Conservation (phyloP, 2,329 filamentous ascomycete species). For the Fusarium dlaminii region DNA sequence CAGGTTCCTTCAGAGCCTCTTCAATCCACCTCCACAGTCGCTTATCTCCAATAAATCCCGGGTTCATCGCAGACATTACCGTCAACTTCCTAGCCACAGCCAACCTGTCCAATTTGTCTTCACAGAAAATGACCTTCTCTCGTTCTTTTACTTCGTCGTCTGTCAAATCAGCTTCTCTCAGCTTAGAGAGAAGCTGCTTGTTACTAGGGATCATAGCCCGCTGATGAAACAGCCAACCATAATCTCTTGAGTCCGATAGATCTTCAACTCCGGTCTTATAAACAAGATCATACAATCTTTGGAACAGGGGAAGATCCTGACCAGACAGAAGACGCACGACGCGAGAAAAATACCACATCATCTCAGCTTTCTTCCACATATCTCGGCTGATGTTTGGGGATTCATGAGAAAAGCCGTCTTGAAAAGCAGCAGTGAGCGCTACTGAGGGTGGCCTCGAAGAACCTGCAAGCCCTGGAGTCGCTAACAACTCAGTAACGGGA, state of each 20-base stretch:
- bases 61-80: neutral
- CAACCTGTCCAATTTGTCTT: neutral
- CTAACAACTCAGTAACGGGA: neutral
- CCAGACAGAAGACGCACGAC: slow-evolving; percentile 26
- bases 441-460: neutral
- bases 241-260: neutral
- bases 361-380: slow-evolving; percentile 6
- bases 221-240: slow-evolving; percentile 13
- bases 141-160: neutral
- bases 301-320: slow-evolving; percentile 26
- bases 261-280: neutral
- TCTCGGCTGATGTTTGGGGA: neutral
- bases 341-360: slow-evolving; percentile 23
- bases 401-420: slow-evolving; percentile 3
- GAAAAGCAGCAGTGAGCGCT: neutral
- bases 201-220: slow-evolving; percentile 1
- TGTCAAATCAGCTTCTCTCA: slow-evolving; percentile 21
- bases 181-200: slow-evolving; percentile 5
- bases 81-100: neutral
- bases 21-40: neutral
- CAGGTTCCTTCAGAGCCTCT: neutral
- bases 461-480: neutral
- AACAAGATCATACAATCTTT: slow-evolving; percentile 15
- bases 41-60: neutral
- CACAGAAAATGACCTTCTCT: neutral